Conservation (phyloP, 805 yeast genomes). For the Vanderwaltozyma yarrowii region DNA sequence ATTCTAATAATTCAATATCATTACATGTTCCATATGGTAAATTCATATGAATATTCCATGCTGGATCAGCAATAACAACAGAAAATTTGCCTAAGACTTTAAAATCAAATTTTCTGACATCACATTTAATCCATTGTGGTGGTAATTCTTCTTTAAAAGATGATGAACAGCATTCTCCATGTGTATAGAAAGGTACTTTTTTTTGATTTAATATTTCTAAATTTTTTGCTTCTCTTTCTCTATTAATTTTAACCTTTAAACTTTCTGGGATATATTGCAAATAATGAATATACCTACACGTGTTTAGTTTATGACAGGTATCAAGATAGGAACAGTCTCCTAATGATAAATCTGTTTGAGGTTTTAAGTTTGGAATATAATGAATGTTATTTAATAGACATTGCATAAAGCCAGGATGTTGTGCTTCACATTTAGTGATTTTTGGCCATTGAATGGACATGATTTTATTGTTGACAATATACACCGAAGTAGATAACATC, state of each 20-base stretch:
- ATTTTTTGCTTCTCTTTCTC: slow-evolving; percentile 17
- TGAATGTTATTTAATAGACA: slow-evolving; percentile 36
- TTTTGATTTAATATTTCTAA: slow-evolving; percentile 12
- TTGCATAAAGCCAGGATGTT: slow-evolving; percentile 15
- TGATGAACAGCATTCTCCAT: slow-evolving; percentile 29
- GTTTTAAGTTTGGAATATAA: slow-evolving; percentile 43
- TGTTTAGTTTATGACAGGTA: slow-evolving; percentile 78
- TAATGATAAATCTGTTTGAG: slow-evolving; percentile 55
- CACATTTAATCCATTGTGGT: slow-evolving; percentile 83
- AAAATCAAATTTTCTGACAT: slow-evolving; percentile 66
- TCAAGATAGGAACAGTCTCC: slow-evolving; percentile 94
- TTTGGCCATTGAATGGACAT: slow-evolving; percentile 22
- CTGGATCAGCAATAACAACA: slow-evolving; percentile 84
- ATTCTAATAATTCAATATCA: slow-evolving; percentile 58
- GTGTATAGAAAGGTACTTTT: slow-evolving; percentile 25
- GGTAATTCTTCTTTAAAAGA: slow-evolving; percentile 33
- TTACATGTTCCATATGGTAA: slow-evolving; percentile 68
- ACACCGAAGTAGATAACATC: slow-evolving; percentile 12
- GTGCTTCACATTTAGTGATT: slow-evolving; percentile 13
- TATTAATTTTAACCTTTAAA: slow-evolving; percentile 14
- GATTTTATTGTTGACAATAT: slow-evolving; percentile 20
- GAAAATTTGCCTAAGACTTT: slow-evolving; percentile 66
- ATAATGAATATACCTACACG: slow-evolving; percentile 79
- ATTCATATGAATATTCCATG: slow-evolving; percentile 95
- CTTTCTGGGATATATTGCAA: slow-evolving; percentile 32